These are phyloP conservation scores for Monocercomonoides exilis DNA, from an alignment of 78 protist species.

Conservation along the genomic window DNA sequence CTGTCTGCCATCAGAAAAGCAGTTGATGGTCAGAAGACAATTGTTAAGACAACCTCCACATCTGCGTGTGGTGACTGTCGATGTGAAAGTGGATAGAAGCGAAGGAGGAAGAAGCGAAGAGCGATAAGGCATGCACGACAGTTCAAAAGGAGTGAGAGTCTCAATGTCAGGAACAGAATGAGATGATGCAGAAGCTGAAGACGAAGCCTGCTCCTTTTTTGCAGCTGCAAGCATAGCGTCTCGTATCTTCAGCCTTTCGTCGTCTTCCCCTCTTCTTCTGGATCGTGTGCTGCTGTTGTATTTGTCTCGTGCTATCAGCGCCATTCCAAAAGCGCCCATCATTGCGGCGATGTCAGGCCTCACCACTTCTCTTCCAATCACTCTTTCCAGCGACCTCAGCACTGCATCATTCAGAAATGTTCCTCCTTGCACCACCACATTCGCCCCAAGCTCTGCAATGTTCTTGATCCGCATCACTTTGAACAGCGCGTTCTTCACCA, in stretches of 20 bases:
- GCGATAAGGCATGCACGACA: background rate
- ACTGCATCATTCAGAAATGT: background rate
- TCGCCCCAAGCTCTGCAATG: background rate
- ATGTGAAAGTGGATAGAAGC: background rate
- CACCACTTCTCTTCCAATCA: background rate
- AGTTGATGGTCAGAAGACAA: background rate
- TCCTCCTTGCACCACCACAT: conserved; percentile 24
- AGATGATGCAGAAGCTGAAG: no score
- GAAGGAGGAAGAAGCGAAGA: background rate
- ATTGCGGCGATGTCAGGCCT: conserved; percentile 3
- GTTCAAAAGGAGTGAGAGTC: no score
- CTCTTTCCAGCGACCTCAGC: background rate
- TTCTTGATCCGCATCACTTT: conserved; percentile 2
- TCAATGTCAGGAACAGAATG: no score
- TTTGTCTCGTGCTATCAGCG: background rate
- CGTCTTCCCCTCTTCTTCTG: no score
- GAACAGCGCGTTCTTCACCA: conserved; percentile 26
- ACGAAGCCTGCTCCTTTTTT: no score
- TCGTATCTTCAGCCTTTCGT: no score
- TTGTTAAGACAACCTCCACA: conserved; percentile 2
- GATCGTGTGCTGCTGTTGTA: background rate
- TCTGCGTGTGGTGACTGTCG: background rate
- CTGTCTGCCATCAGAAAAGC: background rate
- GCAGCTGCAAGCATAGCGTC: no score
- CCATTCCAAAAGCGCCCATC: conserved; percentile 21